Base-by-base conservation (phyloP, 495 filamentous ascomycete genomes). In the Pyrenula aspistea region DNA sequence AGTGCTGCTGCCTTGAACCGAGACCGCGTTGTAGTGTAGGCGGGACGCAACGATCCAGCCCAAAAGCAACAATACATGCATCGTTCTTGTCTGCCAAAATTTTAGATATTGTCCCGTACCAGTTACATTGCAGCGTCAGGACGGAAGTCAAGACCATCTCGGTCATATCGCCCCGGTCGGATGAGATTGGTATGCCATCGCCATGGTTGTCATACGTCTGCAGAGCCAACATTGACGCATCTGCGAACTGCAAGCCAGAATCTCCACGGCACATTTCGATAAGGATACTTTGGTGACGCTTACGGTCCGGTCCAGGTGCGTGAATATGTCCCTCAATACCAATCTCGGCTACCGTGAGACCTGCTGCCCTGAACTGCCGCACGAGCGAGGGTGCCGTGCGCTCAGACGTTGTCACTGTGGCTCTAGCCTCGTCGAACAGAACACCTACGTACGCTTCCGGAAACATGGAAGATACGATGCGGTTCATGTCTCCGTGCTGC, bases 251-350 rank as follows among this genome's bases (percentile, higher is more conserved):
- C 31, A 73, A 59, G 20, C 57, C 60, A 21, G 55, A 10, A 19
- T 62, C 49, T 2, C 61, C 47, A 55, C 65, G 55, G 49, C 60
- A 65, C 54, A 65, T 65, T 21, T 61, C 25, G 21, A 65, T 42
- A 31, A 57, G 56, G 22, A 49, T 49, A 53, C 54, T 31, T 49
- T 50, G 55, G 56, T 54, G 25, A 50, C 25, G 25, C 51, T 53
- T 54, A 50, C 51, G 51, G 31, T 58, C 56, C 22, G 49, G 51
- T 22, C 21, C 51, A 58, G 56, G 50, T 31, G 8, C 48, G 53
- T 76, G 73, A 57, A 74, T 71, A 2, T 65, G 60, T 1, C 73
- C 73, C 15, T 58, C 60, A 12, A 76, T 60, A 2, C 61, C 61
- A 25, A 76, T 57, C 55, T 70, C 69, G 2, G 61, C 51, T 1